phyloP scores from a whole-genome alignment of 306 rosid species.

The Prunus persica region DNA sequence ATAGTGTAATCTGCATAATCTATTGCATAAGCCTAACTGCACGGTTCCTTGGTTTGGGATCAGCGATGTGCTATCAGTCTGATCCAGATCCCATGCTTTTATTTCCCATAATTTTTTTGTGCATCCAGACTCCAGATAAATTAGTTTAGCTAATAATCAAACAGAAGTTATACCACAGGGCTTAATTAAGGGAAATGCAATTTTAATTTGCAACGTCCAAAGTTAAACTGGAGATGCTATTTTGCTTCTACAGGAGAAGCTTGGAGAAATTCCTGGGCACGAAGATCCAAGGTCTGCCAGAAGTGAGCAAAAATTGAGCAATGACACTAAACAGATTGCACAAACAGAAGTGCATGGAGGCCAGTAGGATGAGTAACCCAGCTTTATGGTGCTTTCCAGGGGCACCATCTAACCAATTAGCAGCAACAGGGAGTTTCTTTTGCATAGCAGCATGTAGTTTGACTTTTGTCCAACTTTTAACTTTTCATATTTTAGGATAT shows the following conservation, averaged over 20 bases:
- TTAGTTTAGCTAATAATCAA: background rate
- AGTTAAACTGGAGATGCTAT: background rate
- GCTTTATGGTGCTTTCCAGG: conserved; percentile 32
- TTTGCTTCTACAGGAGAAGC: conserved; percentile 64
- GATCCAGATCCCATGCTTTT: background rate
- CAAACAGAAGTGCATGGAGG: conserved; percentile 48
- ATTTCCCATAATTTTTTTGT: background rate
- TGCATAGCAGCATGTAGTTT: conserved; percentile 63
- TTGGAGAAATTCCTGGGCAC: conserved; percentile 64
- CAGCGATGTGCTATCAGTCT: background rate
- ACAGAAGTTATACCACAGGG: background rate
- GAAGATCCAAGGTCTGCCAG: conserved; percentile 52
- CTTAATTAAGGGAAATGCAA: background rate
- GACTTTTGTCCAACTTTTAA: conserved; percentile 29
- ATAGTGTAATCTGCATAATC: background rate
- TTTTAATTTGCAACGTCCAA: background rate
- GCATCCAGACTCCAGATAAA: background rate
- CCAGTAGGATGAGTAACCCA: conserved; percentile 44
- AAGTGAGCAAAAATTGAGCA: conserved; percentile 45
- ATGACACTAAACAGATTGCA: conserved; percentile 52
- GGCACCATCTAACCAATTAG: conserved; percentile 75
- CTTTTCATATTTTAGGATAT: conserved; percentile 44
- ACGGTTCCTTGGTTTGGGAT: background rate
- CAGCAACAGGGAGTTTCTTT: conserved; percentile 53
- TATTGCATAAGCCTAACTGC: background rate